Conservation (phyloP, 1,139 yeast species). For the Arxiozyma heterogenica region DNA sequence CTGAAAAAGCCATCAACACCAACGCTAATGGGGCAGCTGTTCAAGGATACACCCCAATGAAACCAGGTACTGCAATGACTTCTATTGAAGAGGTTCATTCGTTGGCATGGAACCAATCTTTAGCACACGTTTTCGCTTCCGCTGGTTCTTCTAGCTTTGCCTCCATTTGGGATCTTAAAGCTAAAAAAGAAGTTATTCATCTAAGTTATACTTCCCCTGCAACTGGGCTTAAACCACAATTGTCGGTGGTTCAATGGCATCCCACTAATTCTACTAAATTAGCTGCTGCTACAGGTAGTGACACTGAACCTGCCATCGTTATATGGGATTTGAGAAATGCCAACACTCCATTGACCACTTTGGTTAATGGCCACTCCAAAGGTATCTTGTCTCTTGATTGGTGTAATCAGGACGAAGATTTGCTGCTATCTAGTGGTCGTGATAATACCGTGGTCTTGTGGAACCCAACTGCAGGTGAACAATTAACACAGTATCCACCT, state of each 20-base stretch:
- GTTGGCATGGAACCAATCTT: constrained; percentile 83
- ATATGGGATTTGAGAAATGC: constrained; percentile 95
- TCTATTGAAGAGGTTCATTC: constrained; percentile 76
- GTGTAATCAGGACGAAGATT: constrained; percentile 75
- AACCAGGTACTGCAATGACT: constrained; percentile 73
- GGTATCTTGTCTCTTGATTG: constrained; percentile 90
- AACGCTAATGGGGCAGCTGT: constrained; percentile 1
- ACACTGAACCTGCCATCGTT: constrained; percentile 68
- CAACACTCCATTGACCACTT: constrained; percentile 69
- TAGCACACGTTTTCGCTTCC: constrained; percentile 81
- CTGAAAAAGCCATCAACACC: constrained; percentile 38
- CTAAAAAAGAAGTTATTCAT: constrained; percentile 81
- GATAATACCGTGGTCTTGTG: constrained; percentile 83
- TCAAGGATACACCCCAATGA: constrained; percentile 42
- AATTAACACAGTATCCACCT: constrained; percentile 81
- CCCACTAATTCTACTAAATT: constrained; percentile 76
- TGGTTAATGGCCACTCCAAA: constrained; percentile 64
- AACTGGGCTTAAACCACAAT: constrained; percentile 43
- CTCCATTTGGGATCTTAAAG: constrained; percentile 88
- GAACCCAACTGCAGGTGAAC: constrained; percentile 68
- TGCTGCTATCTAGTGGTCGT: constrained; percentile 81
- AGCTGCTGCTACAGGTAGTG: constrained; percentile 80
- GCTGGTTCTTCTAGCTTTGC: constrained; percentile 79
- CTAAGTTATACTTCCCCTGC: constrained; percentile 50
- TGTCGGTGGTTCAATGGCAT: constrained; percentile 79